Evolutionary conservation across 2,329 filamentous ascomycete species (phyloP).

Genomic region (Aspergillus hortae): DNA sequence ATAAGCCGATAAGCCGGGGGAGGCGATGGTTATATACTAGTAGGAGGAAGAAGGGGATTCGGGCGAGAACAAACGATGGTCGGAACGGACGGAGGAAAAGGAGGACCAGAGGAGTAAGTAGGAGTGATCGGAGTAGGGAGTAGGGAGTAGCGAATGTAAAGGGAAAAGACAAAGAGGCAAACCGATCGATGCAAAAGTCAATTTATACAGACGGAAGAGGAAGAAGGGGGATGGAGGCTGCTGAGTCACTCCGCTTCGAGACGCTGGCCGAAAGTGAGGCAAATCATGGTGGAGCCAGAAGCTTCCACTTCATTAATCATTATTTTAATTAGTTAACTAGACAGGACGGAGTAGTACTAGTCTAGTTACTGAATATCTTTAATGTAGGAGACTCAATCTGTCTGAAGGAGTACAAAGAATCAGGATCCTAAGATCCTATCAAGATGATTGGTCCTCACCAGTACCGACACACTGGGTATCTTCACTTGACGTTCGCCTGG

Average conservation of each 20-base stretch:
- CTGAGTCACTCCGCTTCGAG: conserved; percentile 13
- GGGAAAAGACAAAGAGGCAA: conserved; percentile 4
- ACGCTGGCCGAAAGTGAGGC: neutral
- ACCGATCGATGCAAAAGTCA: conserved; percentile 18
- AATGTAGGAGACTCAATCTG: no score
- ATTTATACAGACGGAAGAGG: conserved; percentile 17
- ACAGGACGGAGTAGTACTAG: no score
- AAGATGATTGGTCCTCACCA: no score
- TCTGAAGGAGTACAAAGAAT: no score
- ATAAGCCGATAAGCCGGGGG: conserved; percentile 2
- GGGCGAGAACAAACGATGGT: neutral
- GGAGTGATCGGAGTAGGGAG: neutral
- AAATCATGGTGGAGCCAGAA: neutral
- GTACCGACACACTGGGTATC: no score
- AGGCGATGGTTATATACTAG: neutral
- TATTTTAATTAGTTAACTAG: no score
- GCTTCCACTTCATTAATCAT: neutral
- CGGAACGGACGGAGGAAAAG: neutral
- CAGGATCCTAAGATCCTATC: no score
- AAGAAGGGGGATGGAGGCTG: neutral
- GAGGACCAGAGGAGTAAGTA: conserved; percentile 7
- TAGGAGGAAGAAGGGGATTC: neutral
- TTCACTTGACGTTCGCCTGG: no score
- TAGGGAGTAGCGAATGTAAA: conserved; percentile 6
- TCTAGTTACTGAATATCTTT: no score